Evolutionary conservation across 768 basidiomycete species (phyloP).

Genomic region (Boletus rufocinnamomeus): DNA sequence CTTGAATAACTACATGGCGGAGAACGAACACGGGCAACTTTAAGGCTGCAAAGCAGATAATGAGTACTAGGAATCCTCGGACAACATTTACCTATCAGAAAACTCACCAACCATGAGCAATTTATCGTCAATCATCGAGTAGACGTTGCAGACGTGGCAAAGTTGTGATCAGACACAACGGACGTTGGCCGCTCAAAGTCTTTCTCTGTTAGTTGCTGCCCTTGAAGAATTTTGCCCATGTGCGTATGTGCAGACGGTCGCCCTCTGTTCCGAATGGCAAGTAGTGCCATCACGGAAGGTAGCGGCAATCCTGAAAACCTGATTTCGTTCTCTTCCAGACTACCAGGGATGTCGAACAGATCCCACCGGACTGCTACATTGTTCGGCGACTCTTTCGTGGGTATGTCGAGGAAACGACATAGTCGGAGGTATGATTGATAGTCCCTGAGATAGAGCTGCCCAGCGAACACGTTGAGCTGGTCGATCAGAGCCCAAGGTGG

Average conservation of each 20-base stretch:
- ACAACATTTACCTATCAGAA: neutral
- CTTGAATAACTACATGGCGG: no score
- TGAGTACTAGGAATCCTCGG: no score
- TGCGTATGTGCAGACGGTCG: neutral
- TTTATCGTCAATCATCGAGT: no score
- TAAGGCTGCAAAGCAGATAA: no score
- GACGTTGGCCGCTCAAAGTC: neutral
- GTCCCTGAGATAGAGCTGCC: no score
- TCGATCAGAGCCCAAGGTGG: constrained; percentile 2
- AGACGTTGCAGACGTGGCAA: no score
- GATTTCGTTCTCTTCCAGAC: neutral
- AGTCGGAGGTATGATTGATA: no score
- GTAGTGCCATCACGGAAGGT: neutral
- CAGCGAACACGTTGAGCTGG: constrained; percentile 14
- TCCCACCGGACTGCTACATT: neutral
- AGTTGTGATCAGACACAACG: neutral
- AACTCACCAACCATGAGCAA: neutral
- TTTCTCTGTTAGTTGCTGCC: neutral
- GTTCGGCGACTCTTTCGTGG: neutral
- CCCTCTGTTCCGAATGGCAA: neutral
- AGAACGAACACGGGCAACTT: no score
- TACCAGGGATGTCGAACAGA: neutral
- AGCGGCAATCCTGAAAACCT: neutral
- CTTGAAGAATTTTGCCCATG: neutral
- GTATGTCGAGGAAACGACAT: constrained; percentile 26